A percentile compares a stretch with the other conserved stretches of the same genome.
Conservation (phyloP, 164 flowering plant genomes). For the Macadamia tetraphylla region DNA sequence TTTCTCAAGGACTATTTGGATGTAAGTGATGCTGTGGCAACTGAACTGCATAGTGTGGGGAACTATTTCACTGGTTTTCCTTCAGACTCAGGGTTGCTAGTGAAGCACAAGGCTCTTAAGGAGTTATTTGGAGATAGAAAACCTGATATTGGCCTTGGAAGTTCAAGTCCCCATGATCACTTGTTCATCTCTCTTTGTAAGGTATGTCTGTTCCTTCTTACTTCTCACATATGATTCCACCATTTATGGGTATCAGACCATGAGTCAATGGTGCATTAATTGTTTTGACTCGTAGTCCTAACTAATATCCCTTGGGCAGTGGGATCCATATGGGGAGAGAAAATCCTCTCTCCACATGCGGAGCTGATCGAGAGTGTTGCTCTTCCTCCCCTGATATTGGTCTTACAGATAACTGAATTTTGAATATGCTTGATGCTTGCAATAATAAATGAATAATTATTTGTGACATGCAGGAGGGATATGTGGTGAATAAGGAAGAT, state of each 20-base stretch:
- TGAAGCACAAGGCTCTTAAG: conserved; percentile 55
- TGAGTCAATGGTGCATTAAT: no score
- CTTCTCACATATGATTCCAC: no score
- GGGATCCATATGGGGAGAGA: no score
- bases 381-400: no score
- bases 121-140: conserved; percentile 50
- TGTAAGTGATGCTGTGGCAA: conserved; percentile 57
- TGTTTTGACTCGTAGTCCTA: no score
- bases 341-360: no score
- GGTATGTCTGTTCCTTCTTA: conserved; percentile 29
- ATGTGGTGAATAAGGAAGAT: conserved; percentile 54
- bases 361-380: no score
- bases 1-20: conserved; percentile 65
- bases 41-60: conserved; percentile 49
- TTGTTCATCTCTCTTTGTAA: conserved; percentile 73
- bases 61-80: conserved; percentile 55
- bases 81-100: conserved; percentile 46
- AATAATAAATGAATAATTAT: neutral
- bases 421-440: no score
- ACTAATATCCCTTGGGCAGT: no score
- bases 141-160: conserved; percentile 72
- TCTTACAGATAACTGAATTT: no score
- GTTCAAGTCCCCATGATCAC: conserved; percentile 38
- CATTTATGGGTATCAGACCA: no score
- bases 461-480: conserved; percentile 40